Evolutionary conservation across 108 stramenopile species (phyloP).

Genomic region (Thalassiosira profunda): DNA sequence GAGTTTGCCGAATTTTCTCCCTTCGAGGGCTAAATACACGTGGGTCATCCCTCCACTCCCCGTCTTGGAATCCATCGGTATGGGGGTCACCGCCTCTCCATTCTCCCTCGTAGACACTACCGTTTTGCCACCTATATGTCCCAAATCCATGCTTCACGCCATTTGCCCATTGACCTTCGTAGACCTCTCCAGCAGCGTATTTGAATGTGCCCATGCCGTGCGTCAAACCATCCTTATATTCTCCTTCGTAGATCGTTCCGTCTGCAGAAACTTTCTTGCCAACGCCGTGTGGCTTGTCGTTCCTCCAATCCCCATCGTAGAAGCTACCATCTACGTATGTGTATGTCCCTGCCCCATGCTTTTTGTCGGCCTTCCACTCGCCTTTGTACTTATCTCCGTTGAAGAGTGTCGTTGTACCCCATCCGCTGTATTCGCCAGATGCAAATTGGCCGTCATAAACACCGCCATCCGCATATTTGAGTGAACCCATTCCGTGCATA

Average conservation of each 20-base stretch:
- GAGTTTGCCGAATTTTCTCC: too few species aligned
- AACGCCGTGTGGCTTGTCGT: slow-evolving; percentile 75
- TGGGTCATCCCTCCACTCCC: too few species aligned
- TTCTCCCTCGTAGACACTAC: slow-evolving; percentile 85
- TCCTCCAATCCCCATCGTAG: slow-evolving; percentile 89
- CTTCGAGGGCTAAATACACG: too few species aligned
- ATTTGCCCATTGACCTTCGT: slow-evolving; percentile 91
- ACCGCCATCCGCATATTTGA: slow-evolving; percentile 80
- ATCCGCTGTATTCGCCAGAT: slow-evolving; percentile 24
- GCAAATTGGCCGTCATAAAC: slow-evolving; percentile 4
- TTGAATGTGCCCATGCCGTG: slow-evolving; percentile 78
- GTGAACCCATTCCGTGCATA: slow-evolving; percentile 85
- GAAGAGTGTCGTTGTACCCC: slow-evolving; percentile 74
- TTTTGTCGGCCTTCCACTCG: slow-evolving; percentile 82
- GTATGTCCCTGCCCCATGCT: slow-evolving; percentile 82
- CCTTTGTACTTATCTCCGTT: slow-evolving; percentile 77
- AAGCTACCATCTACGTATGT: slow-evolving; percentile 69
- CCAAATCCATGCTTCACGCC: slow-evolving; percentile 93
- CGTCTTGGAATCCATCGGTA: too few species aligned
- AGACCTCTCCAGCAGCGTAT: slow-evolving; percentile 79
- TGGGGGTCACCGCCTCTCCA: slow-evolving; percentile 78
- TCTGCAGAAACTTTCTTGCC: slow-evolving; percentile 84
- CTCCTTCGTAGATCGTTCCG: slow-evolving; percentile 75
- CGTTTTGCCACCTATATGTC: slow-evolving; percentile 81
- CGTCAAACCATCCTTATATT: slow-evolving; percentile 84